Base-by-base conservation (phyloP, 129 eudicot species). In the Flaveria sonorensis region DNA sequence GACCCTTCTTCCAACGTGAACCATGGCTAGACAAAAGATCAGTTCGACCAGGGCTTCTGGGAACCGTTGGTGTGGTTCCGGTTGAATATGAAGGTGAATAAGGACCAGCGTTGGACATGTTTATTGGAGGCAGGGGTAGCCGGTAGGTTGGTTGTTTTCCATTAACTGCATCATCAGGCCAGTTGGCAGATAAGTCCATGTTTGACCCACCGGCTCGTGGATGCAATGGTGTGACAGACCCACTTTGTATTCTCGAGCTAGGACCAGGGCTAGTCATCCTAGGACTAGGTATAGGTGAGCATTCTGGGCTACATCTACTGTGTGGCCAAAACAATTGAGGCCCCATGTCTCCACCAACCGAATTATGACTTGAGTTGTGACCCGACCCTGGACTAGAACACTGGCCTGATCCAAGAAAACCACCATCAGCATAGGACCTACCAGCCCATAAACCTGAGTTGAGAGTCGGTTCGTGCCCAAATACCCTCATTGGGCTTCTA, bases 361-460 rank as follows among this genome's bases (percentile, higher is more conserved):
- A 85, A 70, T 89, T 79, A 71, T 84, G 90, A 63, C 90, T 78
- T 30, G 90, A 84, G 73, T 80, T 89, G 72, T 85, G 87, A 73
- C 89, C 90, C 8, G 96, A 89, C 23, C 96, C 87, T 30, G 90
- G 90, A 85, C 88, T 85, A 14, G 89, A 87, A 67, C 92, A 85
- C 10, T 78, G 96, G 24, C 96, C 92, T 47, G 86, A 84, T 52
- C 87, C 90, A 36, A 73, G 83, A 39, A 79, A 79, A 13, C 73
- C 64, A 19, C 73, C 19, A 39, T 82, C 87, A 7, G 87, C 19
- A 26, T 45, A 80, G 14, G 82, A 82, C 70, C 79, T 76, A 61
- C 74, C 85, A 39, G 82, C 75, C 83, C 87, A 73, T 32, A 76
- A 76, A 79, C 87, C 85, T 39, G 89, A 42, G 46, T 70, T 80